Evolutionary conservation across 2,329 filamentous ascomycete species (phyloP).

Genomic region (Bipolaris sorokiniana): DNA sequence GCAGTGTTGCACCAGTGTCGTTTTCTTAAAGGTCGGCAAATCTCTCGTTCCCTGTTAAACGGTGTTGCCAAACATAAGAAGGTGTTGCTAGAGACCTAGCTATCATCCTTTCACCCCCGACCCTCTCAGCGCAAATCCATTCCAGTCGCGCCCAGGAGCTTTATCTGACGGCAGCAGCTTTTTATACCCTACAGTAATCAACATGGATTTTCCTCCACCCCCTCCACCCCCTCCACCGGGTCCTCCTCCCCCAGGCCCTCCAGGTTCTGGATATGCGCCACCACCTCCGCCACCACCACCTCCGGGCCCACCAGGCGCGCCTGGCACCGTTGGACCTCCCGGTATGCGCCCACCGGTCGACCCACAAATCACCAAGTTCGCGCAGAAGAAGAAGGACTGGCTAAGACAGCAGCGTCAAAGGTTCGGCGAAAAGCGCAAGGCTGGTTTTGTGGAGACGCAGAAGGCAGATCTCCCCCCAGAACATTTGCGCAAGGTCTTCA

Average conservation of each 20-base stretch:
- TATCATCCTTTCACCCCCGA: background rate
- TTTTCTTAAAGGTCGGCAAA: conserved; percentile 1
- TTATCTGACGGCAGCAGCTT: conserved; percentile 3
- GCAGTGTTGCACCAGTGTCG: conserved; percentile 12
- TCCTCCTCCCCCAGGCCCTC: conserved; percentile 35
- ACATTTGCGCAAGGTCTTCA: conserved; percentile 97
- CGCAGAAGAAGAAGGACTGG: conserved; percentile 99
- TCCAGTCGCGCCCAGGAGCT: background rate
- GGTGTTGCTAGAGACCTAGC: background rate
- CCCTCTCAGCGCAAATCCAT: background rate
- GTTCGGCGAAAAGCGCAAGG: conserved; percentile 96
- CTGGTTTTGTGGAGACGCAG: conserved; percentile 95
- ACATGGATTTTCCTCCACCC: conserved; percentile 38
- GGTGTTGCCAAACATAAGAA: background rate
- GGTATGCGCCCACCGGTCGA: conserved; percentile 77
- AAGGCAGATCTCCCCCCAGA: conserved; percentile 99
- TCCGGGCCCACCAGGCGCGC: conserved; percentile 58
- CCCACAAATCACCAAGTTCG: conserved; percentile 89
- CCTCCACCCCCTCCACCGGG: conserved; percentile 34
- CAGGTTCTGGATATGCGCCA: conserved; percentile 33
- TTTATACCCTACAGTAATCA: conserved; percentile 7
- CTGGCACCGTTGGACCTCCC: conserved; percentile 61
- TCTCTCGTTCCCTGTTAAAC: background rate
- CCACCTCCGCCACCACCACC: conserved; percentile 69
- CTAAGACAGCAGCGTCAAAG: conserved; percentile 86